Percentiles rank a stretch among this genome's conserved stretches.
Conservation (phyloP, 1,284 basidiomycete genomes). For the Nidula niveotomentosa region DNA sequence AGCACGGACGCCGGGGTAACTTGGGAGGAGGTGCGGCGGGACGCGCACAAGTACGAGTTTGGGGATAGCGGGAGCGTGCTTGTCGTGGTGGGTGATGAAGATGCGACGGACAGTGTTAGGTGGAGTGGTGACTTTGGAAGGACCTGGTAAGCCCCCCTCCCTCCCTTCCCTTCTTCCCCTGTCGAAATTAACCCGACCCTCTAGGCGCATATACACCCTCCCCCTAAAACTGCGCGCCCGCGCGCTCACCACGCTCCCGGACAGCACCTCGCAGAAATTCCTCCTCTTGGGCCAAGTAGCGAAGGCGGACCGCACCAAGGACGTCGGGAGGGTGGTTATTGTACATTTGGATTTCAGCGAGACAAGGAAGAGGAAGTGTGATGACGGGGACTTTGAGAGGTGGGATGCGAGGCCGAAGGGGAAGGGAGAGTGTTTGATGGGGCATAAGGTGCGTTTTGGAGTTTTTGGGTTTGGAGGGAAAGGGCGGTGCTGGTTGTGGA, state of each 20-base stretch:
- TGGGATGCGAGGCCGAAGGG: slow-evolving; percentile 81
- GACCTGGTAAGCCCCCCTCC: slow-evolving; percentile 62
- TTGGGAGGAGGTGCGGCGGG: slow-evolving; percentile 79
- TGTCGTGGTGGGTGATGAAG: slow-evolving; percentile 87
- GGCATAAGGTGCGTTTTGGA: slow-evolving; percentile 70
- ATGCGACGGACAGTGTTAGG: slow-evolving; percentile 66
- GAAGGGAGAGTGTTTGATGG: slow-evolving; percentile 85
- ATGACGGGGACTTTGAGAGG: slow-evolving; percentile 75
- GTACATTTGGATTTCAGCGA: slow-evolving; percentile 86
- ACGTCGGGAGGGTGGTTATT: slow-evolving; percentile 66
- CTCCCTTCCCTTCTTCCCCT: background rate
- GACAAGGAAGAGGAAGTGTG: slow-evolving; percentile 72
- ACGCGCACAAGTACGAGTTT: slow-evolving; percentile 95
- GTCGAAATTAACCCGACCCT: slow-evolving; percentile 49
- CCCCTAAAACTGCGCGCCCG: slow-evolving; percentile 75
- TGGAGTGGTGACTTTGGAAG: slow-evolving; percentile 89
- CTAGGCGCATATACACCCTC: slow-evolving; percentile 46
- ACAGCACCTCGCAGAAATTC: slow-evolving; percentile 94
- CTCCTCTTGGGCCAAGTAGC: slow-evolving; percentile 79
- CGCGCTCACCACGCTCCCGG: slow-evolving; percentile 82
- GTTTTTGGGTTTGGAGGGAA: background rate
- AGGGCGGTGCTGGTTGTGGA: background rate
- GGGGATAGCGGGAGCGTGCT: slow-evolving; percentile 89
- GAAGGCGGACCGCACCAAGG: slow-evolving; percentile 56
- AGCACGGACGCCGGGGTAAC: slow-evolving; percentile 87